These are phyloP conservation scores for Ceratocystis huliohia DNA, from an alignment of 2,329 filamentous ascomycete species.

Conservation along the genomic window DNA sequence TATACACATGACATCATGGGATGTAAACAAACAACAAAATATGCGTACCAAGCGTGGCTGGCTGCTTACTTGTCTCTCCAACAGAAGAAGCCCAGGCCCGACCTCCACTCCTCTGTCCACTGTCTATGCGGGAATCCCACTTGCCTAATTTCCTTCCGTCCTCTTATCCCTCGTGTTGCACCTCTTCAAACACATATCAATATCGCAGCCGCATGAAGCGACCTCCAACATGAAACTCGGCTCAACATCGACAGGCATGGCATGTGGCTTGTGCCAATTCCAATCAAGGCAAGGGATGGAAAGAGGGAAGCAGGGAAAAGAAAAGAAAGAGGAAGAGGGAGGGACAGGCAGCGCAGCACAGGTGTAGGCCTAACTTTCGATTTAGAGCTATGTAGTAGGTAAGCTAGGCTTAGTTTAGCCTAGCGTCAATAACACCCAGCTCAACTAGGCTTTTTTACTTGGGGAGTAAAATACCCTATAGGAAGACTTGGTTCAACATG, in stretches of 20 bases:
- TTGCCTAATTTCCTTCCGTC: no score
- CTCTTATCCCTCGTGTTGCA: background rate
- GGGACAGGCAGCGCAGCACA: background rate
- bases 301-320: background rate
- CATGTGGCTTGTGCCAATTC: slow-evolving; percentile 3
- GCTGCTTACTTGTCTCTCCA: background rate
- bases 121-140: no score
- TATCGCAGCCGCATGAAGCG: background rate
- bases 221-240: slow-evolving; percentile 4
- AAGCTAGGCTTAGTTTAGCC: background rate
- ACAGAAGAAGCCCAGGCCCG: background rate
- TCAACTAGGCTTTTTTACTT: no score
- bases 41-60: background rate
- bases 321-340: background rate
- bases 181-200: background rate
- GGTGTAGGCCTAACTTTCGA: background rate
- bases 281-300: background rate
- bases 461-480: background rate
- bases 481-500: background rate
- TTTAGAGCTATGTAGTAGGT: background rate
- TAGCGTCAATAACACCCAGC: background rate
- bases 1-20: no score
- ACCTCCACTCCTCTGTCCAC: background rate
- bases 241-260: slow-evolving; percentile 3
- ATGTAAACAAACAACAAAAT: background rate